Conservation (phyloP, 1,284 basidiomycete species). For the Leccinum pseudoinsigne region DNA sequence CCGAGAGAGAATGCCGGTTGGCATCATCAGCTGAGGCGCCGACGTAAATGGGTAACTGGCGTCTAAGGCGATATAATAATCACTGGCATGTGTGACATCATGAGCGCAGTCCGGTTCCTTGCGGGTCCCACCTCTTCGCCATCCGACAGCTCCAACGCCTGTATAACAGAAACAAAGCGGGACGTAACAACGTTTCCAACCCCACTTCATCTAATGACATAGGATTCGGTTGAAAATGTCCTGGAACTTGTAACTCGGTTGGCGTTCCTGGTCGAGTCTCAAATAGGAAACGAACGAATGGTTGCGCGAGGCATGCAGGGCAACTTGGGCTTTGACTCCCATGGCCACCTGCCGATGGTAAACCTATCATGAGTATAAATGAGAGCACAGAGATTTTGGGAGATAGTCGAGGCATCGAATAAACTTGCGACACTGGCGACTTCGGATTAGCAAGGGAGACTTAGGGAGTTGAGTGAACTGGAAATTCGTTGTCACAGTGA, state of each 20-base stretch:
- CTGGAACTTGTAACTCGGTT: background rate
- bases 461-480: background rate
- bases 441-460: background rate
- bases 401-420: background rate
- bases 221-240: background rate
- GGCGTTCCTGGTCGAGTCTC: background rate
- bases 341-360: background rate
- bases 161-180: background rate
- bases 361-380: background rate
- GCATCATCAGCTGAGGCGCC: background rate
- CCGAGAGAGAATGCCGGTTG: background rate
- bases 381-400: background rate
- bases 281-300: background rate
- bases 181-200: background rate
- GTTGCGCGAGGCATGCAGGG: background rate
- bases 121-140: background rate
- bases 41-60: background rate
- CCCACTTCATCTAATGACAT: background rate
- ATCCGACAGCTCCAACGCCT: background rate
- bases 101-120: background rate
- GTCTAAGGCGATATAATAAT: background rate
- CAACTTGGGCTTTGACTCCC: background rate
- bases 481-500: background rate
- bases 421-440: background rate
- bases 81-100: background rate